Evolutionary conservation across 108 stramenopile species (phyloP).

Genomic region (Stephanodiscus minutulus): DNA sequence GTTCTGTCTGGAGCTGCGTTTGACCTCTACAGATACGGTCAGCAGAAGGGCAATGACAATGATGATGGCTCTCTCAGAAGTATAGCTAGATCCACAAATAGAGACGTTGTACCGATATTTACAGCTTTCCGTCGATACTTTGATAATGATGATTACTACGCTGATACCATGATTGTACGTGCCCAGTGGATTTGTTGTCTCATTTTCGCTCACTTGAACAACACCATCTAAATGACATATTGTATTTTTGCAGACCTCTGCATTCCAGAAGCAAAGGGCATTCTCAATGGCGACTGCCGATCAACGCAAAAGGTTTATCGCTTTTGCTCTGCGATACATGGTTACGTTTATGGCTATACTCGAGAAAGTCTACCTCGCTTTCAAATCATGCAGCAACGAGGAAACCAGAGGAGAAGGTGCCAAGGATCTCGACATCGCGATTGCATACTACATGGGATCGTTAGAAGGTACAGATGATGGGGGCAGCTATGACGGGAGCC

Average conservation of each 20-base stretch:
- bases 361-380: slow-evolving; percentile 59
- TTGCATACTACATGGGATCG: slow-evolving; percentile 72
- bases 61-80: slow-evolving; percentile 33
- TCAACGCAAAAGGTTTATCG: slow-evolving; percentile 57
- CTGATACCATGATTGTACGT: slow-evolving; percentile 64
- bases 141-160: slow-evolving; percentile 57
- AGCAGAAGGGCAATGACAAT: slow-evolving; percentile 35
- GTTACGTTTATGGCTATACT: slow-evolving; percentile 73
- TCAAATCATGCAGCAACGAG: slow-evolving; percentile 50
- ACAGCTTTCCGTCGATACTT: slow-evolving; percentile 66
- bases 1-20: slow-evolving; percentile 48
- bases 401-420: slow-evolving; percentile 22
- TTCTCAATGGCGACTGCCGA: slow-evolving; percentile 46
- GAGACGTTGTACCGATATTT: slow-evolving; percentile 70
- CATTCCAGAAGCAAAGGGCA: slow-evolving; percentile 26
- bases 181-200: slow-evolving; percentile 14
- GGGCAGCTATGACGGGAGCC: slow-evolving; percentile 55
- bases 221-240: background rate
- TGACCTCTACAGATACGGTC: slow-evolving; percentile 69
- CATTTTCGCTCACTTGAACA: background rate
- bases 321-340: slow-evolving; percentile 58
- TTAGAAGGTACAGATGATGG: slow-evolving; percentile 65
- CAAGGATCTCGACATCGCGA: slow-evolving; percentile 61
- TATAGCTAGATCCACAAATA: slow-evolving; percentile 57
- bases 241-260: slow-evolving; percentile 18